Evolutionary conservation across 2,329 filamentous ascomycete genomes (phyloP), one percentile per base, ranked within the genome.

Genomic region (Volutella citrinella): DNA sequence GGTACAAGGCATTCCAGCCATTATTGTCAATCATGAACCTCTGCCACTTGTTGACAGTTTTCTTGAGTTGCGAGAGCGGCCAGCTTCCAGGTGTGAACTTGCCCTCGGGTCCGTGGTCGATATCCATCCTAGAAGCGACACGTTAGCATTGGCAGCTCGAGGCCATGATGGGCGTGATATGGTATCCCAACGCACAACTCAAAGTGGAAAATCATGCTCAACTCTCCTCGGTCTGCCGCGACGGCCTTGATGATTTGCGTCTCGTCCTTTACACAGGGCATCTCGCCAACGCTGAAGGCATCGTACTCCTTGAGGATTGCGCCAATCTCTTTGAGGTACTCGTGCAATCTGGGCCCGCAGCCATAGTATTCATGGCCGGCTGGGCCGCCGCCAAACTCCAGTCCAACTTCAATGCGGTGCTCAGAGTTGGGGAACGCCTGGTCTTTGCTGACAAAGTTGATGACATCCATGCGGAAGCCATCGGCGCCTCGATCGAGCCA

Each of bases 181-280:
- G 23, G 15, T 54, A n/a, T n/a, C n/a, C n/a, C n/a, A n/a, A n/a
- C 66, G 49, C 48, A 73, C 70, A 78, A 65, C 37, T 85, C 81
- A 52, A 87, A 87, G 48, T 84, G 77, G 59, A 87, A 86, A 21
- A 86, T 80, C 80, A 86, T 86, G 54, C 75, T 80, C 27, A 86
- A 60, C 51, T 85, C 79, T 19, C 70, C 67, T 12, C 74, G 67
- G 31, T 76, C 71, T 15, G 67, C 70, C 4, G 67, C 67, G 4
- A 85, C 79, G 7, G 61, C 64, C 38, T 63, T 61, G 38, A 72
- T 68, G 19, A 70, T 38, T 44, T 69, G 60, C 10, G 56, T 46
- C 24, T 64, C 60, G 29, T 67, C 64, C n/a, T 60, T 51, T 12
- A 68, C 60, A 34, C 63, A 65, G 4, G 70, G 69, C 60, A 72